phyloP scores from a whole-genome alignment of 2,329 filamentous ascomycete genomes.

The Phaeosphaeria sp. region DNA sequence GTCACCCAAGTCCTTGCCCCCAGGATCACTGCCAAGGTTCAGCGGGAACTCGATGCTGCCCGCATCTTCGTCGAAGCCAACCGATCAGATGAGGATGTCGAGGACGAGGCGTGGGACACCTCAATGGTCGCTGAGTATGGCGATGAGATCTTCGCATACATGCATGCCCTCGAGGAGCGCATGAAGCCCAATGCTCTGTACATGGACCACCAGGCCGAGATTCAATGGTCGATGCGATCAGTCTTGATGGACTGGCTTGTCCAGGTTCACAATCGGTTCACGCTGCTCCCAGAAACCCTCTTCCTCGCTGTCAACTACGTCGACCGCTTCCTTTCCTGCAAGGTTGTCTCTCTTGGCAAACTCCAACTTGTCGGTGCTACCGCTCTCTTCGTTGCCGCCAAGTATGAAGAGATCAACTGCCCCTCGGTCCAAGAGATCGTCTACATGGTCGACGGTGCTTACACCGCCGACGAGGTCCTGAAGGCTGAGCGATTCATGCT shows the following conservation, averaged over 20 bases:
- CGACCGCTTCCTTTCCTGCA: constrained; percentile 92
- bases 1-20: constrained; percentile 74
- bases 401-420: constrained; percentile 99
- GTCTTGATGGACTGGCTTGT: constrained; percentile 98
- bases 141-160: constrained; percentile 93
- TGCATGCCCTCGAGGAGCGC: constrained; percentile 84
- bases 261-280: constrained; percentile 92
- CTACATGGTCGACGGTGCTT: constrained; percentile 96
- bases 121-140: constrained; percentile 98
- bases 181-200: constrained; percentile 91
- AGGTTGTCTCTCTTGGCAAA: constrained; percentile 93
- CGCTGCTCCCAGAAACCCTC: constrained; percentile 88
- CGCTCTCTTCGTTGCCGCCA: constrained; percentile 92
- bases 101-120: constrained; percentile 90
- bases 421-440: constrained; percentile 94
- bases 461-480: constrained; percentile 87
- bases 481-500: constrained; percentile 99
- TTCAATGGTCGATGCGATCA: constrained; percentile 98
- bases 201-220: constrained; percentile 97
- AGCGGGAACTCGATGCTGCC: constrained; percentile 75
- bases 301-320: constrained; percentile 97
- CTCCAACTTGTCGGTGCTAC: constrained; percentile 95
- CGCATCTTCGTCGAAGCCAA: constrained; percentile 71
- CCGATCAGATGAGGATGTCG: constrained; percentile 74
- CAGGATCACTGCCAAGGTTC: constrained; percentile 70